Evolutionary conservation across 2,329 filamentous ascomycete species (phyloP).

Genomic region (Xylariaceae sp.): DNA sequence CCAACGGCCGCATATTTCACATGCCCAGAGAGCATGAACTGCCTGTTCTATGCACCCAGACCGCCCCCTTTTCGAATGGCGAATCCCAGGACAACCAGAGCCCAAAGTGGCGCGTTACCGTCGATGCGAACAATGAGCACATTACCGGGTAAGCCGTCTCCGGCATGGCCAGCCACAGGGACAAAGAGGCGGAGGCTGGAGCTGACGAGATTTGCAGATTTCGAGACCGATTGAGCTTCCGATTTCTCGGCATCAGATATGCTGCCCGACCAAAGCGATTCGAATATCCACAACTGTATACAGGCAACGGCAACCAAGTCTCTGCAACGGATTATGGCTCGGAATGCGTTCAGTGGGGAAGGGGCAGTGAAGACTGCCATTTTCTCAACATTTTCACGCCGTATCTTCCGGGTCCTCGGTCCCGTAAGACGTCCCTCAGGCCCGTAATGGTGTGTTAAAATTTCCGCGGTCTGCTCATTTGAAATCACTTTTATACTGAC

Average conservation of each 20-base stretch:
- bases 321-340: conserved; percentile 35
- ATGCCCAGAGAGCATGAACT: conserved; percentile 18
- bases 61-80: conserved; percentile 36
- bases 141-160: conserved; percentile 29
- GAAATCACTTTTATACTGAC: conserved; percentile 1
- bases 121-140: conserved; percentile 35
- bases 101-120: conserved; percentile 33
- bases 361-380: conserved; percentile 41
- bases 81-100: conserved; percentile 30
- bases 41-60: conserved; percentile 39
- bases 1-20: conserved; percentile 22
- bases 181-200: background rate
- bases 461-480: background rate
- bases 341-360: conserved; percentile 34
- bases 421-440: conserved; percentile 24
- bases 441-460: conserved; percentile 31
- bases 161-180: background rate
- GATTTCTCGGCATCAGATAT: conserved; percentile 46
- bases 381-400: conserved; percentile 43
- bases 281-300: conserved; percentile 37
- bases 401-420: conserved; percentile 31
- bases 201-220: conserved; percentile 15
- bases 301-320: conserved; percentile 28
- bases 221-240: conserved; percentile 34
- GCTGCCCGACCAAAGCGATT: conserved; percentile 40